Base-by-base conservation (phyloP, 2,329 filamentous ascomycete genomes). In the Epicoccum sorghinum region DNA sequence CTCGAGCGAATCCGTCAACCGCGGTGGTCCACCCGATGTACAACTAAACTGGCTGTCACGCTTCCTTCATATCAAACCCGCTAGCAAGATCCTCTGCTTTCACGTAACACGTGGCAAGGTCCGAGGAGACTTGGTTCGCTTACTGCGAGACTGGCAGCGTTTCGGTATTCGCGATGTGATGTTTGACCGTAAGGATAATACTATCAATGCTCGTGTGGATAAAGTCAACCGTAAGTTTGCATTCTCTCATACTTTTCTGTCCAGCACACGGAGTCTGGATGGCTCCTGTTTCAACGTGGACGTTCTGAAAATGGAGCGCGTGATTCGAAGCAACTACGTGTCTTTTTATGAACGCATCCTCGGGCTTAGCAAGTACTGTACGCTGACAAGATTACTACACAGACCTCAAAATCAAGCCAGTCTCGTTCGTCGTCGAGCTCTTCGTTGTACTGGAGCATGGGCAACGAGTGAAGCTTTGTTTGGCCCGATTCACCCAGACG, bases 401-500 rank as follows among this genome's bases (percentile, higher is more conserved):
- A 93, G 90, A 89, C 67, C 82, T 96, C 46, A 83, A 88, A 59
- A 84, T 97, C 70, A 95, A 93, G 70, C 89, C 91, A 49, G 92
- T 97, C n/a, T 83, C 88, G 12, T 93, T 98, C 74, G 89, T 91
- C 13, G 86, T 88, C 33, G 91, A 97, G 72, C 83, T 97, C 57
- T 96, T 96, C 78, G 91, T 89, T 1, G 89, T 96, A 33, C 89
- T 96, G 58, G 90, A 96, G 77, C 89, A 95, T 68, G 90, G 90
- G 42, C 88, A 85, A 66, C 87, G 86, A 60, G 87, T 86, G 40
- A 88, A 88, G 7, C 82, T 97, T 48, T 90, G 89, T 72, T 86
- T 97, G 60, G 86, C 90, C 27, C 88, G 91, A 32, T 91, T 97
- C 72, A 93, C 90, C 1, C 93, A 97, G 69, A 91, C 95, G 69